Evolutionary conservation across 768 basidiomycete species (phyloP).

Genomic region (Mrakia frigida): DNA sequence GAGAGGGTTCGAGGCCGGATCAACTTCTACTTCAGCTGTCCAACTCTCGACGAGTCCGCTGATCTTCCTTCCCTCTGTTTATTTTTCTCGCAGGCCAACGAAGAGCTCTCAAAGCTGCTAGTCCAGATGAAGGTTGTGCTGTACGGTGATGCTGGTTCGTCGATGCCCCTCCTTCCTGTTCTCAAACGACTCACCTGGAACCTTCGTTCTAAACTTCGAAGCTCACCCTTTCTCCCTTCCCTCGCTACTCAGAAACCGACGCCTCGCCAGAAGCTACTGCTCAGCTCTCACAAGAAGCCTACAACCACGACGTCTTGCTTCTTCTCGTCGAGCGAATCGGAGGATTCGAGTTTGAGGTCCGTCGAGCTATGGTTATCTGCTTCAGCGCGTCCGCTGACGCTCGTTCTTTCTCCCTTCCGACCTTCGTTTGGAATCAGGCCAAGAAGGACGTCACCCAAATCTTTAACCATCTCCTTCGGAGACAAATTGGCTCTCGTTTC

Average conservation of each 20-base stretch:
- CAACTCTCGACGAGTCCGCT: background rate
- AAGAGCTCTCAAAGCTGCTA: conserved; percentile 82
- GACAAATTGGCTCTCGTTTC: conserved; percentile 87
- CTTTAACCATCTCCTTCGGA: conserved; percentile 50
- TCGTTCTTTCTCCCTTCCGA: background rate
- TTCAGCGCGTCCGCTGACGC: background rate
- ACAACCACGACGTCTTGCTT: conserved; percentile 79
- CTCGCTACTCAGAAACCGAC: conserved; percentile 49
- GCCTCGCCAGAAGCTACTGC: conserved; percentile 84
- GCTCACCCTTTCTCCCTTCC: conserved; percentile 3
- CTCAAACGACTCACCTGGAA: background rate
- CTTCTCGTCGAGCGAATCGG: conserved; percentile 73
- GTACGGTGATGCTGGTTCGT: conserved; percentile 78
- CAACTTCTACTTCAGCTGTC: background rate
- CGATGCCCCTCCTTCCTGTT: background rate
- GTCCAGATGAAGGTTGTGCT: conserved; percentile 84
- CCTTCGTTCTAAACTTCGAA: background rate
- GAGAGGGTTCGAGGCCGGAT: background rate
- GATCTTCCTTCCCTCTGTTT: conserved; percentile 6
- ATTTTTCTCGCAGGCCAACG: conserved; percentile 58
- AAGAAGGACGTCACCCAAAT: conserved; percentile 50
- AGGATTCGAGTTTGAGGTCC: conserved; percentile 86
- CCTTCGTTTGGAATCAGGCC: conserved; percentile 45
- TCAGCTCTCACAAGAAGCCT: conserved; percentile 92
- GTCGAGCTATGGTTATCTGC: no score